Base-by-base conservation (phyloP, 495 filamentous ascomycete species). In the Hypoxylon perforatum region DNA sequence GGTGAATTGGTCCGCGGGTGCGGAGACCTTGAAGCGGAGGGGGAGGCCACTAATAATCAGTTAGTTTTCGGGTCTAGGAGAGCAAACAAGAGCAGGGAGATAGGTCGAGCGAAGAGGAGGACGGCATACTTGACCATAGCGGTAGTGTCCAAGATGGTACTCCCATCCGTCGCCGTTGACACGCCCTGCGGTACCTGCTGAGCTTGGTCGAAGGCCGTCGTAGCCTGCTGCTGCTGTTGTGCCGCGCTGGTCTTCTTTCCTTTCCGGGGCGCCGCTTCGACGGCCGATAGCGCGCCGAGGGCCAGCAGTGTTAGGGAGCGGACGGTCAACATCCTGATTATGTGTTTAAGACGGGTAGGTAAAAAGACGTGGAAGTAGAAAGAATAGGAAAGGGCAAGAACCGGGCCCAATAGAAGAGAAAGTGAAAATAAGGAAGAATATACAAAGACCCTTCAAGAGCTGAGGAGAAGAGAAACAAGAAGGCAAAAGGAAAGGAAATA, bases 11-110 rank as follows among this genome's bases (percentile, higher is more conserved):
- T 76, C 62, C 3, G 79, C 79, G 1, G 80, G 80, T 1, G 76
- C 82, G 44, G 76, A 76, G 65, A 83, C 73, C 42, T 82, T 81
- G 72, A 81, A 80, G 41, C 80, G 78, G 5, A 85, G 77, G 23
- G 71, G 65, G 12, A 82, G 75, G 54, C 78, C 78, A 55, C 79
- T 82, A 15, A 15, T 5, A 25, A 21, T 60, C 60, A 39, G 64
- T 60, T 39, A 54, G 28, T 10, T 55, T n/a, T 42, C 8, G 4
- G 14, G 39, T 17, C 17, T 17, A 15, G 4, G 12, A 15, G 39
- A 42, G 25, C 3, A 28, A 28, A 28, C 3, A 28, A 28, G n/a
- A n/a, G n/a, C n/a, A n/a, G n/a, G n/a, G n/a, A n/a, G n/a, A n/a
- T n/a, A n/a, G n/a, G n/a, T n/a, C 11, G 30, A 35, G 5, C 23